Evolutionary conservation across 495 filamentous ascomycete genomes (phyloP), one percentile per base, ranked within the genome.

Genomic region (Diplogelasinospora grovesii): DNA sequence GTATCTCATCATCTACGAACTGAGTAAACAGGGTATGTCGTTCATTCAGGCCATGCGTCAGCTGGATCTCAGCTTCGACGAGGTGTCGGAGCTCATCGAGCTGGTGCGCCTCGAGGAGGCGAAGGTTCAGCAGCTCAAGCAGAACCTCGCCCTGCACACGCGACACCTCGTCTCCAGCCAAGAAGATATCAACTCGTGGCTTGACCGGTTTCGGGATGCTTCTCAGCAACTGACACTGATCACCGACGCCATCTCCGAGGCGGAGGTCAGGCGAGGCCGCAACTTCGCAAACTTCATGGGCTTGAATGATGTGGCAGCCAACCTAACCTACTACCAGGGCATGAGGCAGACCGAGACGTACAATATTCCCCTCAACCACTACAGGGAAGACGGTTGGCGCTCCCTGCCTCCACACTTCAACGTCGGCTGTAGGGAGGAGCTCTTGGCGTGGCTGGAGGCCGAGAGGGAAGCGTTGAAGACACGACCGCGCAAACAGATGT

Each of bases 1-100:
- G 24, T 54, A 36, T 15, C 34, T 46, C 28, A 51, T 45, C 29
- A 31, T 43, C n/a, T 35, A 35, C 26, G 47, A 44, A 15, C 11
- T 50, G 34, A 47, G 47, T 6, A 19, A 28, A 25, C 26, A 5
- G 18, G 24, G 26, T 5, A 22, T 18, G 6, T 38, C 33, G n/a
- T 36, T 54, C 36, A 31, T 36, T 9, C 14, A 21, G 2, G 47
- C 43, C 21, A 29, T 16, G 8, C 20, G 20, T 3, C 8, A 22
- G 2, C 11, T 47, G 3, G 19, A n/a, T 4, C 18, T 47, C 15
- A n/a, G 11, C 4, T 32, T 23, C 21, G 30, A 42, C 3, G 45
- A 47, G 6, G 21, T 41, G 3, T 20, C 13, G 5, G 23, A 14
- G 3, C 15, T 54, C 36, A 36, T 51, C 22, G 22, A 26, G 3